Percentiles rank a stretch among this genome's conserved stretches.
phyloP scores from a whole-genome alignment of 345 rosid genomes.

The Syzygium oleosum region DNA sequence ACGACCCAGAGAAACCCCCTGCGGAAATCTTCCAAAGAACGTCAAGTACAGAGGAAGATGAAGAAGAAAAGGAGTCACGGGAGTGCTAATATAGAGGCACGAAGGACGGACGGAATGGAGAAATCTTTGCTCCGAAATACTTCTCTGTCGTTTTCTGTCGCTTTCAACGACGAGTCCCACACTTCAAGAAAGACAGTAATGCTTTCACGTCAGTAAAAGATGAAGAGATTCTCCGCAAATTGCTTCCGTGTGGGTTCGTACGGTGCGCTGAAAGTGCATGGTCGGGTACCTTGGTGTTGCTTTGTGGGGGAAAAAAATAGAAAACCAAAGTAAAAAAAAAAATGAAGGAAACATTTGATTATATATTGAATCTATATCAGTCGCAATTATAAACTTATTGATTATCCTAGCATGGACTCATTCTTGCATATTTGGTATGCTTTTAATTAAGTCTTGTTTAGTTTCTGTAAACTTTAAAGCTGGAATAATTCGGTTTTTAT shows the following conservation, averaged over 20 bases:
- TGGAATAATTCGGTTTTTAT: not conserved
- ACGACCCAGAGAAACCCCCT: not conserved
- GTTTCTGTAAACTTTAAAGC: not conserved
- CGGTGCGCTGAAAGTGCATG: not conserved
- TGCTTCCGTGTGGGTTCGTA: not conserved
- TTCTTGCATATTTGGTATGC: too few relatives aligned
- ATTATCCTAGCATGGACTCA: too few relatives aligned
- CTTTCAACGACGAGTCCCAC: not conserved
- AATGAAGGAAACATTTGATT: not conserved
- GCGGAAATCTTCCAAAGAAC: not conserved
- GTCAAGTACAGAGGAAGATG: not conserved
- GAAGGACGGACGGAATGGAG: not conserved
- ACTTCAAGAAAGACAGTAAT: not conserved
- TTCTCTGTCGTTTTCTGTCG: not conserved
- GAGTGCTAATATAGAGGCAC: not conserved
- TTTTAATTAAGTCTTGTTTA: too few relatives aligned
- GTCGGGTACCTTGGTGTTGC: not conserved
- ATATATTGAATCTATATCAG: not conserved
- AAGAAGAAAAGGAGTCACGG: not conserved
- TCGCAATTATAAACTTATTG: not conserved
- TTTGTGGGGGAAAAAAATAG: too few relatives aligned
- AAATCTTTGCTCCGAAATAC: not conserved
- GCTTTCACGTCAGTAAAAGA: not conserved
- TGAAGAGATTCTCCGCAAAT: not conserved
- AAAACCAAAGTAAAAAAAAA: fast-evolving